Conservation (phyloP, 305 asterid species). For the Fraxinus greggii region DNA sequence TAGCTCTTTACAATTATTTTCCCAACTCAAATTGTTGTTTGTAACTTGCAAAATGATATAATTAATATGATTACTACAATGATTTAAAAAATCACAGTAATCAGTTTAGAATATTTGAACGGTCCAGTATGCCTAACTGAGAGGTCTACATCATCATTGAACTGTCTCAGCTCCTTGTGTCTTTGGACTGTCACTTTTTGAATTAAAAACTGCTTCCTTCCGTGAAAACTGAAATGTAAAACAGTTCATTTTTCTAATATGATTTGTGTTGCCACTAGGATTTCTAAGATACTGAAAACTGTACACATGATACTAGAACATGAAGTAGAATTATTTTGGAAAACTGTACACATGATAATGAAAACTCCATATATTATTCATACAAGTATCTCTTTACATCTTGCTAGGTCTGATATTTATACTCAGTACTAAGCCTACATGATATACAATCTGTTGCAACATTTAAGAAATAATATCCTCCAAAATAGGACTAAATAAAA, state of each 20-base stretch:
- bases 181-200: background rate
- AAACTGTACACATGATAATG: background rate
- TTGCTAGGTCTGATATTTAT: background rate
- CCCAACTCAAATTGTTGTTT: background rate
- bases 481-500: background rate
- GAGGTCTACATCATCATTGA: background rate
- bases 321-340: background rate
- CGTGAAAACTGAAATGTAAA: background rate
- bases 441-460: background rate
- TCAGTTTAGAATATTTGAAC: background rate
- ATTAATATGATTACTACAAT: background rate
- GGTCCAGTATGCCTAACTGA: background rate
- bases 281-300: background rate
- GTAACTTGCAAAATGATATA: background rate
- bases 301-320: background rate
- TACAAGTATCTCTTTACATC: background rate
- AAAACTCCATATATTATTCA: background rate
- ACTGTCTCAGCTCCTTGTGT: background rate
- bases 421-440: background rate
- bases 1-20: background rate
- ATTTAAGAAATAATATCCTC: background rate
- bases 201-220: background rate
- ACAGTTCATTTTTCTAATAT: background rate
- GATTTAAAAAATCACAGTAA: background rate
- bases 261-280: background rate